Evolutionary conservation across 345 rosid species (phyloP), one percentile per base, ranked within the genome.

Genomic region (Eutrema yunnanense): DNA sequence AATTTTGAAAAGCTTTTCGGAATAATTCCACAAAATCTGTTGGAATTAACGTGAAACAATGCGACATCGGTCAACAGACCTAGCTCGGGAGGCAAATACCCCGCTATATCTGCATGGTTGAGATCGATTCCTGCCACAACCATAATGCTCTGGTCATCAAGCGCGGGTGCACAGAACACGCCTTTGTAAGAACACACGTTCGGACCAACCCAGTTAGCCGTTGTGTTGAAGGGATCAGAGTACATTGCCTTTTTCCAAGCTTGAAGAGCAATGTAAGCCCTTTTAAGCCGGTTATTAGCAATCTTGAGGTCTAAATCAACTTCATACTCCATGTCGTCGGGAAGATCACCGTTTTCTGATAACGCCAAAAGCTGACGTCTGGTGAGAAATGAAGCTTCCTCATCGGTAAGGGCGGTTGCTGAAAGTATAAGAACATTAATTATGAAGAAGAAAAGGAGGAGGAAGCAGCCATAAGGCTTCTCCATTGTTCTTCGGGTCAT

Each of bases 91-190:
- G 98, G 97, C 43, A 93, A 81, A 68, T 86, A 85, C 0, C 92
- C 98, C 0, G 97, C 98, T 38, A 94, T 88, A 78, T 94, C 98
- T 1, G 90, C 96, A 3, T 80, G 81, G 64, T 94, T 94, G n/a
- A 94, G 70, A 52, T 94, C 98, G 14, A 94, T 32, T 0, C 97
- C 95, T 0, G 90, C 95, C 2, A 94, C 95, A 3, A 88, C 95
- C 10, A 8, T 81, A 49, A 78, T 7, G 1, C 27, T 84, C 0
- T 88, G 74, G 50, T 89, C 86, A 48, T 91, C 98, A 0, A 82
- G 76, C 0, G 92, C 95, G 0, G 81, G 81, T 0, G 92, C 84
- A 36, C 98, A 94, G 9, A 85, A 91, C 37, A 94, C 90, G 2
- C 97, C 97, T 0, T 34, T 91, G 57, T 94, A 94, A 6, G 66